Conservation (phyloP, 805 yeast species). For the Gaillardinia entomophila region DNA sequence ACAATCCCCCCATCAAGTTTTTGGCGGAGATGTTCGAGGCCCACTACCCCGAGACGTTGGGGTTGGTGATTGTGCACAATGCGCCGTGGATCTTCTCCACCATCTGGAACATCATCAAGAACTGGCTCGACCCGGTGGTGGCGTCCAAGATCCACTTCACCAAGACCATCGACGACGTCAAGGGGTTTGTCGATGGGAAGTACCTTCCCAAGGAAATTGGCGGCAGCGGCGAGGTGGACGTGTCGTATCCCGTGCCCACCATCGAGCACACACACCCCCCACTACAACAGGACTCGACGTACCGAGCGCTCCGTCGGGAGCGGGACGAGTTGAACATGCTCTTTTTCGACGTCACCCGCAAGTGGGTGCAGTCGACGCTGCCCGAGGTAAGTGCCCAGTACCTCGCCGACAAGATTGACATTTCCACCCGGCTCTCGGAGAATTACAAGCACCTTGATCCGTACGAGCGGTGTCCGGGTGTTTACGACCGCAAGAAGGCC, state of each 20-base stretch:
- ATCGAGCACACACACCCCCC: constrained; percentile 1
- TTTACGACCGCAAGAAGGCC: constrained; percentile 74
- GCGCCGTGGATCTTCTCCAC: constrained; percentile 6
- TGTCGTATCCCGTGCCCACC: constrained; percentile 6
- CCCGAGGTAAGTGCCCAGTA: constrained; percentile 3
- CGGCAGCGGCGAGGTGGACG: constrained; percentile 3
- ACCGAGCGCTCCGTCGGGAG: constrained; percentile 3
- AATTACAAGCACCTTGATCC: constrained; percentile 8
- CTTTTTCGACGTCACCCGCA: constrained; percentile 7
- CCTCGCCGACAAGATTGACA: constrained; percentile 3
- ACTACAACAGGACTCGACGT: constrained; percentile 5
- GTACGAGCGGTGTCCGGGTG: constrained; percentile 43
- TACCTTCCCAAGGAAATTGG: constrained; percentile 7
- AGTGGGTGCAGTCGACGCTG: constrained; percentile 6
- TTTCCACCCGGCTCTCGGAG: constrained; percentile 4
- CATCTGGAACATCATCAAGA: constrained; percentile 7
- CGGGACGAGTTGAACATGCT: constrained; percentile 7
- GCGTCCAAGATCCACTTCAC: constrained; percentile 6
- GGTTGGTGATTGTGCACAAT: constrained; percentile 5
- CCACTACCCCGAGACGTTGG: constrained; percentile 7
- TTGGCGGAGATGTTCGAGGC: constrained; percentile 3
- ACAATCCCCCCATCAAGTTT: constrained; percentile 7
- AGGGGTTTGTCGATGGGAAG: constrained; percentile 3
- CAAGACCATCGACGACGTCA: constrained; percentile 1
- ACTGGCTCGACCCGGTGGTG: constrained; percentile 7